These are phyloP conservation scores for Fusarium sp. DNA, from an alignment of 2,329 filamentous ascomycete species.

Conservation along the genomic window DNA sequence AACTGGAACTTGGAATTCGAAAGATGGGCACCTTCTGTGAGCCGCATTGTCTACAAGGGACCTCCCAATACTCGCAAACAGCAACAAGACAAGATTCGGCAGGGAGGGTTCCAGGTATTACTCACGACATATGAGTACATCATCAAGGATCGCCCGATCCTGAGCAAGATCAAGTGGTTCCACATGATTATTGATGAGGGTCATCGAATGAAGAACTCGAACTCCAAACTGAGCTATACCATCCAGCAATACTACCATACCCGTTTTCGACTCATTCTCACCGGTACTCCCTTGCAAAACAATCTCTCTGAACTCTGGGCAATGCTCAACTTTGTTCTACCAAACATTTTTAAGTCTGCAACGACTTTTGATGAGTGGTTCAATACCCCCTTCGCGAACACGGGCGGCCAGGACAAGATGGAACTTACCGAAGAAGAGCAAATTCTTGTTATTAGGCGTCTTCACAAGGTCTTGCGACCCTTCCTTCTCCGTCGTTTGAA, in stretches of 20 bases:
- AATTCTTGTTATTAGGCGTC: slow-evolving; percentile 94
- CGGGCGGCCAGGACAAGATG: slow-evolving; percentile 98
- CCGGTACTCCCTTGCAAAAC: slow-evolving; percentile 96
- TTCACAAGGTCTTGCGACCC: slow-evolving; percentile 96
- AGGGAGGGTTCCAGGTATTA: slow-evolving; percentile 94
- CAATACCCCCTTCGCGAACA: slow-evolving; percentile 99
- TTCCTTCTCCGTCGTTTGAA: slow-evolving; percentile 98
- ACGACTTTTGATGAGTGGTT: slow-evolving; percentile 99
- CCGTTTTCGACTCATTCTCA: slow-evolving; percentile 94
- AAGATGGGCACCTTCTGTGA: slow-evolving; percentile 93
- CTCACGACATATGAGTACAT: slow-evolving; percentile 99
- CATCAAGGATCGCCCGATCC: slow-evolving; percentile 95
- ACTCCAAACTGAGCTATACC: slow-evolving; percentile 95
- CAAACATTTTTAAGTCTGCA: slow-evolving; percentile 98
- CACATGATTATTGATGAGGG: slow-evolving; percentile 99
- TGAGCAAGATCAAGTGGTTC: slow-evolving; percentile 99
- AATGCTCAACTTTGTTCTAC: slow-evolving; percentile 97
- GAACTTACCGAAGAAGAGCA: slow-evolving; percentile 99
- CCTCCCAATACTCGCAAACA: slow-evolving; percentile 88
- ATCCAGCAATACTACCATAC: slow-evolving; percentile 96
- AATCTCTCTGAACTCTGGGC: slow-evolving; percentile 97
- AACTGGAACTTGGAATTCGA: slow-evolving; percentile 99
- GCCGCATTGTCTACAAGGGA: slow-evolving; percentile 95
- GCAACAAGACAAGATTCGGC: slow-evolving; percentile 93
- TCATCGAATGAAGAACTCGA: slow-evolving; percentile 98